Evolutionary conservation across 2,329 filamentous ascomycete species (phyloP), one percentile per base, ranked within the genome.

Genomic region (Conoideocrella luteorostrata): DNA sequence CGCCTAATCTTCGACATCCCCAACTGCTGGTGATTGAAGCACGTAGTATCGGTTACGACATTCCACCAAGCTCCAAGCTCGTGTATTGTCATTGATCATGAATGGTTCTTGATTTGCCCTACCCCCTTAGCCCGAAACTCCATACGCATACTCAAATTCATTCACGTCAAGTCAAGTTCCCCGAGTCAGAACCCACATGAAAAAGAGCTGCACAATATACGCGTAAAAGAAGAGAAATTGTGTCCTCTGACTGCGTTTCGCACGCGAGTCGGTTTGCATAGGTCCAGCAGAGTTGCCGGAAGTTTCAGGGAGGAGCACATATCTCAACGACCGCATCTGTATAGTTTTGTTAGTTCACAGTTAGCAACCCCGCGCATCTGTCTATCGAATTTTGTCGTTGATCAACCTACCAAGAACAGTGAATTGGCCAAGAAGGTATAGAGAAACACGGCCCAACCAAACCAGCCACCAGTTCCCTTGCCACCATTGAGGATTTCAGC

Each of bases 371-470:
- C 7, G 17, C n/a, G 2, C 18, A 5, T 7, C 17, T n/a, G n/a
- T n/a, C n/a, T n/a, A 21, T 33, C 12, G n/a, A 15, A 10, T 29
- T 3, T 21, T 28, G 3, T 12, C 32, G 22, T 10, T 11, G 13
- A 26, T 26, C 3, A 12, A 69, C 82, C 61, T 74, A 95, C 89
- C 69, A 98, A 60, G 64, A 98, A 98, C 53, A 98, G 86, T 0
- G 91, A 91, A 65, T 97, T 97, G 13, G 93, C 91, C 48, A 88
- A 69, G 64, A 93, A 98, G 0, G 88, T 93, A 65, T 98, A 98
- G 26, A 84, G 64, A 61, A 98, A 98, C 44, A 95, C 77, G 7
- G 76, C 68, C 90, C 91, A 97, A 55, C 88, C 87, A 41, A 89
- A 72, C 87, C 86, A 94, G 43, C 88, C 86, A 39, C 90, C 85